These are phyloP conservation scores for Diplodia scrobiculata DNA, from an alignment of 2,329 filamentous ascomycete genomes.

Conservation along the genomic window DNA sequence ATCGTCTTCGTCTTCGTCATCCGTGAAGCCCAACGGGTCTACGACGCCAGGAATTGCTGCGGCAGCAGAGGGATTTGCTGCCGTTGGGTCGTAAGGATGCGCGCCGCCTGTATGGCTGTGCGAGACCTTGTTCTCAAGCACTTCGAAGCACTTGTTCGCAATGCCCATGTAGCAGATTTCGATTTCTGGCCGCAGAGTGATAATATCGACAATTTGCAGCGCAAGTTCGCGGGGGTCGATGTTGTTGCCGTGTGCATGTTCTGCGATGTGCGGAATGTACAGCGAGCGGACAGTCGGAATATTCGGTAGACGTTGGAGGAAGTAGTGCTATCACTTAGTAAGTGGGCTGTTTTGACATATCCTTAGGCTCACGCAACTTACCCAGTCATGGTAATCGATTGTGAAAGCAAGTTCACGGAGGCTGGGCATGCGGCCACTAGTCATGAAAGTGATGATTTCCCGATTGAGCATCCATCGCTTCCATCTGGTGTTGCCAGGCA, in stretches of 20 bases:
- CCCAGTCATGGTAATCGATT: constrained; percentile 77
- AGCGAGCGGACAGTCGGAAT: constrained; percentile 70
- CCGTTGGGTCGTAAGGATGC: constrained; percentile 28
- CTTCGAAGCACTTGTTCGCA: constrained; percentile 77
- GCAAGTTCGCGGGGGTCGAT: constrained; percentile 70
- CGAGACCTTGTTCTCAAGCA: constrained; percentile 64
- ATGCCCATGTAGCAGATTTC: constrained; percentile 78
- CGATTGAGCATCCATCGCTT: constrained; percentile 70
- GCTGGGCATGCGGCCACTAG: constrained; percentile 72
- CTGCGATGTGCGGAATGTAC: constrained; percentile 68
- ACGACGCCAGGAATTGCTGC: constrained; percentile 13
- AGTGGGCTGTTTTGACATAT: background rate
- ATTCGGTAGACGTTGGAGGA: constrained; percentile 72
- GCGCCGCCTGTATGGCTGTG: constrained; percentile 44
- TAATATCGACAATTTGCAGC: constrained; percentile 74
- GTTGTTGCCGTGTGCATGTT: constrained; percentile 59
- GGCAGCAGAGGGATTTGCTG: constrained; percentile 7
- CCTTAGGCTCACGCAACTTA: constrained; percentile 48
- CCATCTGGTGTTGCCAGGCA: constrained; percentile 54
- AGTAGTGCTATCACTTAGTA: constrained; percentile 64
- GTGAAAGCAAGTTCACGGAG: constrained; percentile 72
- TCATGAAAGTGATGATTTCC: constrained; percentile 71
- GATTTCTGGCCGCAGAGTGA: constrained; percentile 73
- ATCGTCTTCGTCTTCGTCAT: constrained; percentile 29
- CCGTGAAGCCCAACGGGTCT: constrained; percentile 28